These are phyloP conservation scores for Sporisorium sorghi DNA, from an alignment of 1,284 basidiomycete genomes.

Conservation along the genomic window DNA sequence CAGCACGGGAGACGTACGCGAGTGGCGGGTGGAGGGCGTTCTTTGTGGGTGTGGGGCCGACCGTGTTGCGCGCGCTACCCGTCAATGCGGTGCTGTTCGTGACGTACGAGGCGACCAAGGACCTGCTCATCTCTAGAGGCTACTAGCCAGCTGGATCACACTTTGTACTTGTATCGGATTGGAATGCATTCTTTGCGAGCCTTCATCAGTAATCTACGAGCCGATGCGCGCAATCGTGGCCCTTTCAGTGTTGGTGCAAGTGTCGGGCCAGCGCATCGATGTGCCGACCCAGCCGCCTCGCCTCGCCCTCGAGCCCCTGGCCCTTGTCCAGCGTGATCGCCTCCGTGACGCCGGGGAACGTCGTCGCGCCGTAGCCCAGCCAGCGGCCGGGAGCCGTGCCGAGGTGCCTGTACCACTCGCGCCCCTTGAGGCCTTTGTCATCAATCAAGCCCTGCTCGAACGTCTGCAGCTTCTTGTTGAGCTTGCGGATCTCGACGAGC, in stretches of 20 bases:
- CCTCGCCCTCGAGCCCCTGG: constrained; percentile 49
- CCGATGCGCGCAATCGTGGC: not conserved
- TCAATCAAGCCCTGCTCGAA: constrained; percentile 90
- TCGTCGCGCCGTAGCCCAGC: constrained; percentile 87
- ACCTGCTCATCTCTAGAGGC: constrained; percentile 30
- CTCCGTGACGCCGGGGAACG: constrained; percentile 84
- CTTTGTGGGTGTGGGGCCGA: constrained; percentile 59
- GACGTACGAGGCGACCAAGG: constrained; percentile 48
- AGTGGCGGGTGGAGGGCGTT: constrained; percentile 54
- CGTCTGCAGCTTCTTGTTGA: constrained; percentile 78
- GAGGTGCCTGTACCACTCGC: constrained; percentile 85
- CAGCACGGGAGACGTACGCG: constrained; percentile 32
- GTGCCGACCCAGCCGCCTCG: constrained; percentile 44
- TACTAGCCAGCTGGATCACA: constrained; percentile 10
- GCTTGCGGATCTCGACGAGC: constrained; percentile 75
- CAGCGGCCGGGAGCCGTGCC: constrained; percentile 90
- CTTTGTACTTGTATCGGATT: not conserved
- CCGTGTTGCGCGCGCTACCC: constrained; percentile 57
- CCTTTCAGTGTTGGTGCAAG: constrained; percentile 24
- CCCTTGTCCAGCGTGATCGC: constrained; percentile 67
- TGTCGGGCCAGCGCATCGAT: constrained; percentile 32
- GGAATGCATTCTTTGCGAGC: not conserved
- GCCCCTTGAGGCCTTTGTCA: constrained; percentile 75
- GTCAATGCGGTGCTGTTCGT: constrained; percentile 61
- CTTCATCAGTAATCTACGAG: not conserved